Evolutionary conservation across 768 basidiomycete genomes (phyloP).

Genomic region (Tulasnella sp.): DNA sequence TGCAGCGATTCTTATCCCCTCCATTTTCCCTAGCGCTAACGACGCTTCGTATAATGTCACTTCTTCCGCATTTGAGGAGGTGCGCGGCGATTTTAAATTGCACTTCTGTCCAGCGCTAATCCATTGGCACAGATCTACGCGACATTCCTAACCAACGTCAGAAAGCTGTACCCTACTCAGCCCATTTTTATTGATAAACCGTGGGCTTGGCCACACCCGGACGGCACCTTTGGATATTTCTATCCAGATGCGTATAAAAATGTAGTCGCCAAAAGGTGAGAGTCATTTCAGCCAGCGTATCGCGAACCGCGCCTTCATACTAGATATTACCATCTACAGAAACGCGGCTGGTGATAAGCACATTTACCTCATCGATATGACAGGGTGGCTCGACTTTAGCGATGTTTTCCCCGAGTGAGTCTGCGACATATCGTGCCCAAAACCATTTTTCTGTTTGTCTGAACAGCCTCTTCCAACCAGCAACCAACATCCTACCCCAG

Average conservation of each 20-base stretch:
- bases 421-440: neutral
- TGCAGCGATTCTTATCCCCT: neutral
- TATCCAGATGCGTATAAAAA: slow-evolving; percentile 38
- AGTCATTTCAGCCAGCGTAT: slow-evolving; percentile 25
- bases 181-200: slow-evolving; percentile 48
- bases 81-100: neutral
- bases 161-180: slow-evolving; percentile 35
- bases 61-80: slow-evolving; percentile 29
- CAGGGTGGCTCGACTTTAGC: slow-evolving; percentile 42
- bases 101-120: neutral
- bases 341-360: slow-evolving; percentile 37
- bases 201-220: slow-evolving; percentile 48
- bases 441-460: too few species aligned
- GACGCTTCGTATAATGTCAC: slow-evolving; percentile 44
- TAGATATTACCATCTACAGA: slow-evolving; percentile 21
- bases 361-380: slow-evolving; percentile 45
- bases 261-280: slow-evolving; percentile 25
- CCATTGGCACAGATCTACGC: slow-evolving; percentile 36
- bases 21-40: slow-evolving; percentile 36
- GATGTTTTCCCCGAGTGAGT: slow-evolving; percentile 26
- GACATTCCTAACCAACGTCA: slow-evolving; percentile 36
- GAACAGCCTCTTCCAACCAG: slow-evolving; percentile 22
- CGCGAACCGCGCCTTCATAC: slow-evolving; percentile 24
- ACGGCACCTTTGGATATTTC: slow-evolving; percentile 37
- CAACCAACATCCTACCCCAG: slow-evolving; percentile 41